Base-by-base conservation (phyloP, 768 basidiomycete genomes). In the Naganishia kalamii region DNA sequence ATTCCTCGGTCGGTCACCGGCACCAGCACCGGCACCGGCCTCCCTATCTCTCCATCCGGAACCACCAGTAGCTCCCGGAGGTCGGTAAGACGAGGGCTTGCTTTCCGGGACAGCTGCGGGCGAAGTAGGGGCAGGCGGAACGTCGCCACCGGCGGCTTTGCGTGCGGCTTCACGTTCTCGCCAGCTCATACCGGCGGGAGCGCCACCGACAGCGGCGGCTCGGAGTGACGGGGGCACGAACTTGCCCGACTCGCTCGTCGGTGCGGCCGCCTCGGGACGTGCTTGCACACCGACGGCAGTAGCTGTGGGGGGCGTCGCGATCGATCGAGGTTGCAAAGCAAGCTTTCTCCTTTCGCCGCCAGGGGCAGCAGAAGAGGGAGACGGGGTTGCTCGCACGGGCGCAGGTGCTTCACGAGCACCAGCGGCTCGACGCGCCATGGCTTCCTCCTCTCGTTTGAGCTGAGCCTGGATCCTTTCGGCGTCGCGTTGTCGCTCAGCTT, bases 111-210 rank as follows among this genome's bases (percentile, higher is more conserved):
- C 47, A 13, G 64, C 41, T 32, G 63, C 49, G 27, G 63, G 62
- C 32, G 62, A 41, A 10, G 63, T 35, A 44, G 63, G 50, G 1
- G 49, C 63, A 32, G 44, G 41, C 19, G 63, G 57, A 35, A 51
- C 37, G 2, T 21, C 51, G 21, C 50, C 66, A 32, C 60, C 66
- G 21, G 46, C 68, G 32, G 63, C 66, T 25, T 40, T 29, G 46
- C 62, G 60, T 48, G 69, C 84, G 32, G 81, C 82, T 70, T 81
- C 80, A 52, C 86, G 82, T 11, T 81, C 82, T 63, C 88, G 81
- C 88, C 88, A 89, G 23, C 82, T 82, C 13, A 83, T 82, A 44
- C 80, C 80, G 32, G 35, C 37, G 21, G 29, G 29, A 37, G 21
- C 52, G 19, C 52, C 63, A 59, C 25, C 47, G 35, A 27, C 52